These are phyloP conservation scores for Salicornia ramosissima DNA, from an alignment of 148 eudicot species.

Conservation along the genomic window DNA sequence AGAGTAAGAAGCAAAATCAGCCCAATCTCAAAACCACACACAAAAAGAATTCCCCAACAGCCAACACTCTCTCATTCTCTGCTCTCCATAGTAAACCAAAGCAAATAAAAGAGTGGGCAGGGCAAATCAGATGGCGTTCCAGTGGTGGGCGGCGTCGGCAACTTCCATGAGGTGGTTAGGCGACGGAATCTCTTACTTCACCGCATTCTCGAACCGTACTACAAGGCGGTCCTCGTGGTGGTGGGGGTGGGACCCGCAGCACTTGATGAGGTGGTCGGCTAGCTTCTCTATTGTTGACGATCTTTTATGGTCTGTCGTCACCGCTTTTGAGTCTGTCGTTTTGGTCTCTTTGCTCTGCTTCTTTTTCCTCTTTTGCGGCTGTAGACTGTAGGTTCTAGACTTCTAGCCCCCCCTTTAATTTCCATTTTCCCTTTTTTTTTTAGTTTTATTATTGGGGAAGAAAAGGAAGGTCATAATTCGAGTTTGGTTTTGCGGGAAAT, in stretches of 20 bases:
- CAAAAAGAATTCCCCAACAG: not conserved
- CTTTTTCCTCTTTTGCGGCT: slow-evolving; percentile 46
- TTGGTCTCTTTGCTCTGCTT: slow-evolving; percentile 45
- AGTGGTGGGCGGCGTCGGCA: slow-evolving; percentile 21
- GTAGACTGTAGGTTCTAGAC: no score
- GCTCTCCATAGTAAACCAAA: no score
- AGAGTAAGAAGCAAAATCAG: not conserved
- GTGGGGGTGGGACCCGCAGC: slow-evolving; percentile 26
- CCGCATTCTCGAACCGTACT: not conserved
- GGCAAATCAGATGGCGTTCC: slow-evolving; percentile 17
- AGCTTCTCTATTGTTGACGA: slow-evolving; percentile 32
- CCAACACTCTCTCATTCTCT: not conserved
- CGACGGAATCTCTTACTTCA: slow-evolving; percentile 19
- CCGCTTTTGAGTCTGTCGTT: slow-evolving; percentile 42
- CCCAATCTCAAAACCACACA: not conserved
- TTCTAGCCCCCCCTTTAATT: no score
- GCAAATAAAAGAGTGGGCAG: no score
- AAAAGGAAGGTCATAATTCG: no score
- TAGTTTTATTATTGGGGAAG: no score
- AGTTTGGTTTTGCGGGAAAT: no score
- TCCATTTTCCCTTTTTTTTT: no score
- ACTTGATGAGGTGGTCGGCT: slow-evolving; percentile 24
- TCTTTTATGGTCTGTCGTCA: slow-evolving; percentile 37
- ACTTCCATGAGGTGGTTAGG: slow-evolving; percentile 30
- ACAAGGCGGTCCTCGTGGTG: no score